phyloP scores from a whole-genome alignment of 2,329 filamentous ascomycete genomes.

The Decorospora gaudefroyi region DNA sequence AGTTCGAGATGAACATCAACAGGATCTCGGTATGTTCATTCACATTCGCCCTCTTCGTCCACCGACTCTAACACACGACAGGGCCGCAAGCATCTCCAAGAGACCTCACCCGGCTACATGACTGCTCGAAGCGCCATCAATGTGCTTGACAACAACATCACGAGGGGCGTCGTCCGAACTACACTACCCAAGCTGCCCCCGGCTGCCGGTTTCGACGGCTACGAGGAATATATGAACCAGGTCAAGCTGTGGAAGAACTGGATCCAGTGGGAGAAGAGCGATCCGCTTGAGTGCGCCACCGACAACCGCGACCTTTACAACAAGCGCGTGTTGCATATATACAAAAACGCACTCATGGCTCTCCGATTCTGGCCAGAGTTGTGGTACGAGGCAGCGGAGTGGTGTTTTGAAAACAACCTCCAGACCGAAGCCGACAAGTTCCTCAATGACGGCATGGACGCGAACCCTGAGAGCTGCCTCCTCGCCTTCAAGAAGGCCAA shows the following conservation, averaged over 20 bases:
- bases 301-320: conserved; percentile 78
- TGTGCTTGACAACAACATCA: conserved; percentile 89
- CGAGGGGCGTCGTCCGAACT: conserved; percentile 72
- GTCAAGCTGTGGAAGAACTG: conserved; percentile 89
- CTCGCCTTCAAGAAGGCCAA: conserved; percentile 89
- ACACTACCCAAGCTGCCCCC: conserved; percentile 83
- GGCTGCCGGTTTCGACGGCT: conserved; percentile 81
- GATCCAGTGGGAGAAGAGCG: conserved; percentile 94
- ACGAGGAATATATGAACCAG: conserved; percentile 81
- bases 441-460: conserved; percentile 77
- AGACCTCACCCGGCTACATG: conserved; percentile 93
- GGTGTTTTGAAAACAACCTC: conserved; percentile 80
- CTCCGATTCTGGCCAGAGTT: conserved; percentile 93
- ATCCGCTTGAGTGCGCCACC: conserved; percentile 81
- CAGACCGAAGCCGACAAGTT: conserved; percentile 76
- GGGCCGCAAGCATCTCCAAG: conserved; percentile 93
- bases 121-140: conserved; percentile 89
- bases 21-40: conserved; percentile 77
- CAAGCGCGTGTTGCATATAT: conserved; percentile 82
- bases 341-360: conserved; percentile 91
- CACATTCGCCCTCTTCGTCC: neutral
- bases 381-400: conserved; percentile 93
- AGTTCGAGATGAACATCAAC: conserved; percentile 92
- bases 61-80: conserved; percentile 47
- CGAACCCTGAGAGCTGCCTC: conserved; percentile 92